Base-by-base conservation (phyloP, 1,284 basidiomycete genomes). In the Apiotrichum mycotoxinovorans region DNA sequence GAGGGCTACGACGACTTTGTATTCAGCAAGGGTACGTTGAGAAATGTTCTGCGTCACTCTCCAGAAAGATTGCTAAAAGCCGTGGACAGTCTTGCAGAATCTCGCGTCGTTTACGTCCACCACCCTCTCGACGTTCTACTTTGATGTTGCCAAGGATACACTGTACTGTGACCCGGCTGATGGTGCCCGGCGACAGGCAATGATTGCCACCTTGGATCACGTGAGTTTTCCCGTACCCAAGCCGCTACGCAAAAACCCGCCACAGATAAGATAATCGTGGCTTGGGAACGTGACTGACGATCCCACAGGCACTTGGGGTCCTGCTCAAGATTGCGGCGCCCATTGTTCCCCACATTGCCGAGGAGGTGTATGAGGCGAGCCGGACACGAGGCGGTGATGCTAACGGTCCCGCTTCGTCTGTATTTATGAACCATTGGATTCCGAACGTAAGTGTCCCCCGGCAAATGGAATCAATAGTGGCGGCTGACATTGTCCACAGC, bases 111-210 rank as follows among this genome's bases (percentile, higher is more conserved):
- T 81, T 52, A 71, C 77, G 2, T 67, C 69, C 12, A 78, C 76
- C n/a, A 75, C 78, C 0, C 79, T 97, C 0, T 82, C 81, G 0
- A 70, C 78, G 8, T 72, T 82, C 22, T 98, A 98, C 77, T 90
- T 98, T 62, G 92, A 95, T 69, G 85, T 91, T 46, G 88, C 85
- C 52, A 98, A 98, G 75, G 95, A 98, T 74, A 83, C 83, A 38
- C 79, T 99, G 5, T 98, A 99, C 72, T 88, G 89, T 33, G 83
- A 91, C 66, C 73, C 78, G 4, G 59, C 75, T 1, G 67, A 80
- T 14, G 83, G 83, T 58, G 62, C 75, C 1, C 80, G 85, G 47
- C 83, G 95, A 14, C 79, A 82, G 53, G 82, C 83, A 0, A 81
- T 88, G 20, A 73, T 93, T 3, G 84, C 86, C 2, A 87, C 91